Base-by-base conservation (phyloP, 768 basidiomycete genomes). In the Trametopsis cervina region DNA sequence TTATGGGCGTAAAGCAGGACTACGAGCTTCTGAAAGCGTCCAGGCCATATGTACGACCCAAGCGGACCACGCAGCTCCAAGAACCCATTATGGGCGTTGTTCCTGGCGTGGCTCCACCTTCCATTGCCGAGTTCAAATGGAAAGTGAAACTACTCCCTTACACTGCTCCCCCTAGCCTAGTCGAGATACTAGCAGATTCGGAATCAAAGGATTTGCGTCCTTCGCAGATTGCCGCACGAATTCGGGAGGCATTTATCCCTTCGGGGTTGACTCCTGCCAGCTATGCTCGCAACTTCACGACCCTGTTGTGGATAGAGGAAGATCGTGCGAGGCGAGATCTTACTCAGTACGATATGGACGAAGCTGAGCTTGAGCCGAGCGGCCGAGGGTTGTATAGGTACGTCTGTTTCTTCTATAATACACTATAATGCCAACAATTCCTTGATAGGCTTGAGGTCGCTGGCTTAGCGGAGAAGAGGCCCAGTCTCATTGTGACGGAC, bases 401-500 rank as follows among this genome's bases (percentile, higher is more conserved):
- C 3, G n/a, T 9, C 3, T 21, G 4, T 23, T 25, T 40, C 20
- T 44, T 35, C 15, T 24, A 36, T 4, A 6, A 17, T 22, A 12
- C n/a, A 21, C n/a, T 38, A 1, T 22, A 20, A 22, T 42, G 17
- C 6, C n/a, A n/a, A n/a, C n/a, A 20, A 35, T 25, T 17, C 52
- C 44, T 13, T 5, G 13, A 44, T 13, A 49, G 47, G 17, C 76
- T 78, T 0, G 75, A 41, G 9, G 48, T 53, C 20, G 9, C 12
- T 3, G 52, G 48, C 13, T 47, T 53, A 1, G 47, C 47, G 1
- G 52, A 53, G 23, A 44, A 44, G 1, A 40, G 52, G 26, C 52
- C 52, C 2, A 40, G 75, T 49, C 72, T 81, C 13, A 68, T 81
- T 4, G 68, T 78, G 26, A 81, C 81, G 70, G 57, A 63, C 65